Conservation (phyloP, 208 protist genomes). For the Trypanosoma conorhini region DNA sequence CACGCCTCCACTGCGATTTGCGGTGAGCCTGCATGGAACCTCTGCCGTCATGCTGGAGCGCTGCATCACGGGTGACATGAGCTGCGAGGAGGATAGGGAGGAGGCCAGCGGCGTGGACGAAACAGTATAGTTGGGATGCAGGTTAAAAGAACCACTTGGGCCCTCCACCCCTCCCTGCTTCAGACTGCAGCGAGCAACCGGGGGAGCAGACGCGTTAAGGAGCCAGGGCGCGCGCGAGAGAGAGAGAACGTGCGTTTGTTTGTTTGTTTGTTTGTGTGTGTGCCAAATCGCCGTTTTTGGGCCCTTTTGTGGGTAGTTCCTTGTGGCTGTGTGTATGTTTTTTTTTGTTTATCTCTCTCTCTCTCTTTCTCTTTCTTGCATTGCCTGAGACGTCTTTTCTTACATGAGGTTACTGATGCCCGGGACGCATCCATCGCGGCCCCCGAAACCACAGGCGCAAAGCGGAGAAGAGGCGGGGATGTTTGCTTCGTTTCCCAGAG, state of each 20-base stretch:
- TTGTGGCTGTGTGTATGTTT: conserved; percentile 12
- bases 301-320: conserved; percentile 4
- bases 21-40: conserved; percentile 77
- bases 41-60: conserved; percentile 63
- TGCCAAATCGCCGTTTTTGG: conserved; percentile 1
- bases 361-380: not conserved
- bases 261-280: no score
- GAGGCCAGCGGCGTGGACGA: not conserved
- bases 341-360: no score
- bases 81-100: not conserved
- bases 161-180: not conserved
- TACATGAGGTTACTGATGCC: not conserved
- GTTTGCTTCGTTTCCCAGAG: not conserved
- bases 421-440: not conserved
- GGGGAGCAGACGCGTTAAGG: no score
- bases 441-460: not conserved
- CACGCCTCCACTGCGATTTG: conserved; percentile 76
- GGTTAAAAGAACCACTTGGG: not conserved
- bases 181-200: not conserved
- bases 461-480: not conserved
- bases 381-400: not conserved
- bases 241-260: no score
- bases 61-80: conserved; percentile 11
- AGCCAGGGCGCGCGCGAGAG: no score
- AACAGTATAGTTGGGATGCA: not conserved